Conservation (phyloP, 2,329 filamentous ascomycete species). For the Phaeosphaeriaceae sp. region DNA sequence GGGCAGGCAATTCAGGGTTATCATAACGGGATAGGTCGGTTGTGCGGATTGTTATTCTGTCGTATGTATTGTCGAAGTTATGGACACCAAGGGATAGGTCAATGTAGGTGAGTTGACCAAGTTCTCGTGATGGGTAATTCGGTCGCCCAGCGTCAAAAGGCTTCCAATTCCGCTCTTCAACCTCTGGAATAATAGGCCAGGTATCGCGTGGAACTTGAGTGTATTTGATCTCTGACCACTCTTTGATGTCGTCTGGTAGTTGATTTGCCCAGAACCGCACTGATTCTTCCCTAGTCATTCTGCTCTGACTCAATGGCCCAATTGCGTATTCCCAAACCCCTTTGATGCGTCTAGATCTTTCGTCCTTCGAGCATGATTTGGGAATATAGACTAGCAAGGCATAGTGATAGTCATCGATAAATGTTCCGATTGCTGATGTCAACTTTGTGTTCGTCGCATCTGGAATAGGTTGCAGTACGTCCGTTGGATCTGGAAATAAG, state of each 20-base stretch:
- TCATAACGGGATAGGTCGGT: background rate
- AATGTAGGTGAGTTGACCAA: constrained; percentile 30
- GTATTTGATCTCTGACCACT: background rate
- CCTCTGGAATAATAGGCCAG: constrained; percentile 26
- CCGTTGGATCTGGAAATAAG: constrained; percentile 26
- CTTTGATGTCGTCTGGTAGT: background rate
- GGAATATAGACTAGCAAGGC: constrained; percentile 37
- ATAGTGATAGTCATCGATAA: constrained; percentile 42
- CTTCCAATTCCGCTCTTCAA: constrained; percentile 34
- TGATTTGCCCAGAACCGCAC: constrained; percentile 33
- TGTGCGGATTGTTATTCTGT: background rate
- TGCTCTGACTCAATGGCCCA: constrained; percentile 28
- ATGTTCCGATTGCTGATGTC: constrained; percentile 35
- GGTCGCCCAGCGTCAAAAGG: constrained; percentile 18
- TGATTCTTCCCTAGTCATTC: constrained; percentile 40
- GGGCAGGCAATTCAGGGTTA: constrained; percentile 7
- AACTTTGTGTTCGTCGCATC: constrained; percentile 23
- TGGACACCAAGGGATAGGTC: constrained; percentile 22
- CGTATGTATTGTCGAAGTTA: too few relatives aligned
- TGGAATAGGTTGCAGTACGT: constrained; percentile 25
- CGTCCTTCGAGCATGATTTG: constrained; percentile 4
- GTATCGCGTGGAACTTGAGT: background rate
- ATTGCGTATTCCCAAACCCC: constrained; percentile 39
- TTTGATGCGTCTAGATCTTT: constrained; percentile 19
- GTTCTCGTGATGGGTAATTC: constrained; percentile 11